Base-by-base conservation (phyloP, 2,329 filamentous ascomycete genomes). In the Eutypella sp. region DNA sequence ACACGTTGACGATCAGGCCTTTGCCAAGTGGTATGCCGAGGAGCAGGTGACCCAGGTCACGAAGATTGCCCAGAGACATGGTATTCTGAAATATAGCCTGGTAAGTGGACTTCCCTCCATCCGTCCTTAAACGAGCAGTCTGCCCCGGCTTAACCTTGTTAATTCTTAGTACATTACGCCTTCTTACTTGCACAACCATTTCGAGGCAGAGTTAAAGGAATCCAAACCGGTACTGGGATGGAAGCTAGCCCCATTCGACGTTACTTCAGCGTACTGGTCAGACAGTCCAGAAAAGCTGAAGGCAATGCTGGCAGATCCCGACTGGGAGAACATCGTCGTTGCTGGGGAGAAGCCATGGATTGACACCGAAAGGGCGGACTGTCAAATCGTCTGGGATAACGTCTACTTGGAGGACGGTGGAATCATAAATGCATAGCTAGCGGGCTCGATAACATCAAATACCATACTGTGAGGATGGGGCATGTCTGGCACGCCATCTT, bases 241-340 rank as follows among this genome's bases (percentile, higher is more conserved):
- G 46, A 52, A 49, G 31, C 49, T 54, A 42, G 46, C 50, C 16
- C 48, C 47, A 3, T 49, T 48, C 23, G 49, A 54, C 15, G 47
- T 44, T 15, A 46, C 48, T 9, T 27, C 39, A 10, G 49, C 48
- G 22, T 55, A 53, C 44, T 54, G 50, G 48, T 37, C 46, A 1
- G 34, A 27, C 8, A 45, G 49, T 16, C 36, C 40, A 1, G 42
- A 54, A 64, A 51, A 50, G 36, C 10, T 54, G 18, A 44, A 48
- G n/a, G 44, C 48, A n/a, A 49, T 53, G 50, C 46, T 53, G 2
- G 46, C 23, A 10, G 48, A 50, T 31, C 46, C 48, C 5, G 48
- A 50, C 34, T 53, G 44, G 48, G 37, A 49, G 13, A 40, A 42
- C n/a, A 51, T 47, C 24, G 50, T 53, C 11, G 33, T 27, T 4